Percentiles rank a stretch among this genome's conserved stretches.
These are phyloP conservation scores for Arctium minus DNA, from an alignment of 129 eudicot genomes.

Conservation along the genomic window DNA sequence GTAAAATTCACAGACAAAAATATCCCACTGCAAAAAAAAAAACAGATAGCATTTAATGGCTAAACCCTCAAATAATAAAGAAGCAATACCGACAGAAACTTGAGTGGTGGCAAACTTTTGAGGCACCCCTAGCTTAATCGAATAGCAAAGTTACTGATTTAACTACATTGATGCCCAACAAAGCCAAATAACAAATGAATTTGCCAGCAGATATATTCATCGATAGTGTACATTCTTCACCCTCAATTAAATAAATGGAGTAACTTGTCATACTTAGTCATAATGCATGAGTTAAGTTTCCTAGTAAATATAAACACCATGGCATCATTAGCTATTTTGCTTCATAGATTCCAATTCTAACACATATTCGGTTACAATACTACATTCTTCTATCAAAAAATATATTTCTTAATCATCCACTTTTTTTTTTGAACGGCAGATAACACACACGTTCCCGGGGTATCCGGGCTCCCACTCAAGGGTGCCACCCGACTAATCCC, in stretches of 20 bases:
- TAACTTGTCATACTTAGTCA: not conserved
- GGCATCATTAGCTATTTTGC: not conserved
- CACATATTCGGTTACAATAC: not conserved
- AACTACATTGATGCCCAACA: not conserved
- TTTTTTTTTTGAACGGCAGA: no score
- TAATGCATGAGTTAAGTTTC: conserved; percentile 3
- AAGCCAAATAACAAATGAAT: not conserved
- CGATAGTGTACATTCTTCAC: not conserved
- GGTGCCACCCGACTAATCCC: no score
- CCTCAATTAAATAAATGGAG: not conserved
- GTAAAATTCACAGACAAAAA: not conserved
- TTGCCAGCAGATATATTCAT: not conserved
- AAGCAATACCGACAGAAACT: not conserved
- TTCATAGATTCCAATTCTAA: not conserved
- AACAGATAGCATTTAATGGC: not conserved
- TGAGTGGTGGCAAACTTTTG: not conserved
- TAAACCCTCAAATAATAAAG: not conserved
- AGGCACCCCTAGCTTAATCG: not conserved
- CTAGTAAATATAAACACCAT: not conserved
- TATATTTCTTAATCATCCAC: not conserved
- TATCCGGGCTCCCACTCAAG: no score
- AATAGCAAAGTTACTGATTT: not conserved
- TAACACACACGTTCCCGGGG: no score
- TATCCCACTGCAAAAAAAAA: not conserved
- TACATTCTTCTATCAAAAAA: not conserved